Evolutionary conservation across 768 basidiomycete genomes (phyloP), one percentile per base, ranked within the genome.

Genomic region (Lanmaoa rubissima): DNA sequence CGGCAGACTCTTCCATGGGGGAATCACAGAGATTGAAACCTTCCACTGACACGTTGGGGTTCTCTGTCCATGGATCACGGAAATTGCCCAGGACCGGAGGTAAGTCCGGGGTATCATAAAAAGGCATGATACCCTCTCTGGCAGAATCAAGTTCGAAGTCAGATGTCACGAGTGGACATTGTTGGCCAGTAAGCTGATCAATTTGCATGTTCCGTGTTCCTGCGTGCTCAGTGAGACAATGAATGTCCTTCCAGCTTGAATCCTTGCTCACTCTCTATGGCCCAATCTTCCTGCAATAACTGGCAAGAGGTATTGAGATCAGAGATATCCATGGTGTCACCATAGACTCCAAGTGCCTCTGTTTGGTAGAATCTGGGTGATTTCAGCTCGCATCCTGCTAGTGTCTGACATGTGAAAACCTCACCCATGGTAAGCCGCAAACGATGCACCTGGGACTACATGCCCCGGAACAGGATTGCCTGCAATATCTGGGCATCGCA

Each of bases 231-330:
- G 26, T 58, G 5, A 64, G 55, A 44, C n/a, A 2, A 38, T 28
- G 26, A 35, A 16, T 17, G 2, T 10, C 0, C 17, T 16, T 52
- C 5, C 13, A 7, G 4, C n/a, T 16, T 9, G n/a, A 45, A 35
- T n/a, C 3, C 8, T 10, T 31, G 5, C 62, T 61, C n/a, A 67
- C 65, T 10, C 0, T 51, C 16, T 26, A 13, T 10, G 5, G 26
- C 17, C 21, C 17, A 26, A 35, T 41, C 42, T 24, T 13, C 7
- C 31, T 38, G 17, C 3, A 0, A 12, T 17, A 5, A 1, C 10
- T 28, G 45, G 5, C 12, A 34, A 38, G 6, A 14, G 9, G 1
- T 0, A 34, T 47, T 16, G 31, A 43, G 4, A 43, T 51, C 34
- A 8, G 1, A 10, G 8, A 9, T n/a, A 11, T 19, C 16, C 1